Conservation (phyloP, 2,329 filamentous ascomycete genomes). For the Neocucurbitaria cava region DNA sequence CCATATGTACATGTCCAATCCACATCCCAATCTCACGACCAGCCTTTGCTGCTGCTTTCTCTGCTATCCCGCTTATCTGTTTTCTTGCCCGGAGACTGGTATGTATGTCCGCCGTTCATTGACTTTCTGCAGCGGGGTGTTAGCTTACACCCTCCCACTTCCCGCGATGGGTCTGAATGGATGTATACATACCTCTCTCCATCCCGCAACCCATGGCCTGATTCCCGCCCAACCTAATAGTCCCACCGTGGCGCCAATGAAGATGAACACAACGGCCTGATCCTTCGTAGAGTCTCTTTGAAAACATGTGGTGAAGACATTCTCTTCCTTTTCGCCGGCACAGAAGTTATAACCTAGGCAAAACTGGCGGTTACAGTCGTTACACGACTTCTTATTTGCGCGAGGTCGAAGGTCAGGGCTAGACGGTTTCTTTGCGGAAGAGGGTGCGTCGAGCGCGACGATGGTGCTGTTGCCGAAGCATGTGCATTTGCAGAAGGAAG, state of each 20-base stretch:
- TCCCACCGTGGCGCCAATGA: conserved; percentile 68
- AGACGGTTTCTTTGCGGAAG: conserved; percentile 30
- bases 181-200: conserved; percentile 56
- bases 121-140: conserved; percentile 46
- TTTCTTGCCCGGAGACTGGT: conserved; percentile 53
- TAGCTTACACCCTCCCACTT: neutral
- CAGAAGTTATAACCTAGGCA: conserved; percentile 69
- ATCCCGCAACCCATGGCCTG: conserved; percentile 65
- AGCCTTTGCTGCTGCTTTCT: neutral
- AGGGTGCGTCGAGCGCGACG: conserved; percentile 65
- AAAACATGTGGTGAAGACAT: conserved; percentile 71
- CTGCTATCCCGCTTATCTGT: conserved; percentile 23
- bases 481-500: conserved; percentile 76
- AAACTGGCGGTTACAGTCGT: conserved; percentile 72
- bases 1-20: conserved; percentile 29
- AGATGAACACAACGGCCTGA: conserved; percentile 69
- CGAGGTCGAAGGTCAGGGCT: conserved; percentile 31
- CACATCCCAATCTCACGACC: conserved; percentile 1
- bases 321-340: conserved; percentile 66
- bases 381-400: conserved; percentile 60
- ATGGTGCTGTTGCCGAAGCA: conserved; percentile 73
- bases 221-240: conserved; percentile 66
- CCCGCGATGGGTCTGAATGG: neutral
- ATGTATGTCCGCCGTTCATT: conserved; percentile 60
- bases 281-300: conserved; percentile 74